Base-by-base conservation (phyloP, 2,329 filamentous ascomycete species). In the Achaetomium macrosporum region DNA sequence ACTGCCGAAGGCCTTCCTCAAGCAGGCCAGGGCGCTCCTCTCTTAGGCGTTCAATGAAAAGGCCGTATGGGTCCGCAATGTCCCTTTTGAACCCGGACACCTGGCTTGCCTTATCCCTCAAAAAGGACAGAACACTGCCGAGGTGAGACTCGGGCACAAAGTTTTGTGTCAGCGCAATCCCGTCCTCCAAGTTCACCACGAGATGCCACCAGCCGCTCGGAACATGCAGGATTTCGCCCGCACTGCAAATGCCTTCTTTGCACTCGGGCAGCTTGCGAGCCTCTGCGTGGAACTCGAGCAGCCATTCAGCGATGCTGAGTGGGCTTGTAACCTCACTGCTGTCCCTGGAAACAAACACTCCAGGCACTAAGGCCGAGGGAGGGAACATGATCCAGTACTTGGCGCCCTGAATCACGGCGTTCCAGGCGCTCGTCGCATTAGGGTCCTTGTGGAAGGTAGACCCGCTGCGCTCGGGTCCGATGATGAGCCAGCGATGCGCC, bases 341-440 rank as follows among this genome's bases (percentile, higher is more conserved):
- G 65, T 97, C 93, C 37, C 84, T 78, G 5, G 88, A 95, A 40
- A 96, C 88, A 62, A 87, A 95, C 36, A 97, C 91, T 3, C 92
- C 92, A 0, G 92, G 92, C 7, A 93, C 90, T 3, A 84, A 77
- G 0, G 83, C 80, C 0, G 82, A 82, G 0, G 88, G 86, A 0
- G 90, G 90, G 65, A 97, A 97, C 90, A 97, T 95, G 68, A 97
- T 92, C 92, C 93, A 97, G 75, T 97, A 97, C 66, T 97, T 97
- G 33, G 85, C 82, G 5, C 92, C 93, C 54, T 86, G 83, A 29
- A 97, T 75, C 13, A 96, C 89, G 1, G 91, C 92, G 66, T 97
- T 97, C 93, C 92, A 97, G 0, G 93, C 92, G 62, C 84, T 86
- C 16, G 82, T 85, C 16, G 71, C 84, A 61, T 85, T 86, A 19